Percentiles rank a stretch among this genome's conserved stretches.
phyloP scores from a whole-genome alignment of 176 grass and related monocot genomes.

The Paspalum vaginatum region DNA sequence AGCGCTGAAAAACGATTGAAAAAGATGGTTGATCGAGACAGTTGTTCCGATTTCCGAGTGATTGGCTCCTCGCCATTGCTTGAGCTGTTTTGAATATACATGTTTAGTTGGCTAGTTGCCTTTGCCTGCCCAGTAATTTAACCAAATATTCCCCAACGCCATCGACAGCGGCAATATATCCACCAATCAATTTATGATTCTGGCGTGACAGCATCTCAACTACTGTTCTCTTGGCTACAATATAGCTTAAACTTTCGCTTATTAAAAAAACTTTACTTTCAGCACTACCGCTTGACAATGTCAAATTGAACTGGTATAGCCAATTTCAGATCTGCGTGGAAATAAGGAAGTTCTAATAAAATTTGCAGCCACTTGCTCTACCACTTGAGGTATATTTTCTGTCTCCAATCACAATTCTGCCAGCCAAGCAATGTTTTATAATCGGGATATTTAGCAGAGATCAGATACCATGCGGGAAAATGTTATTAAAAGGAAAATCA shows the following conservation, averaged over 20 bases:
- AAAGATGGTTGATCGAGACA: slow-evolving; percentile 33
- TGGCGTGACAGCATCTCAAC: slow-evolving; percentile 6
- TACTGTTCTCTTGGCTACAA: not conserved
- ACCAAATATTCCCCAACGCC: slow-evolving; percentile 33
- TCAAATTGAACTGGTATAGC: not conserved
- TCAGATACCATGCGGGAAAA: not conserved
- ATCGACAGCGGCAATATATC: slow-evolving; percentile 27
- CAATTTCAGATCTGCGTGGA: not conserved
- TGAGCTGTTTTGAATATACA: slow-evolving; percentile 1
- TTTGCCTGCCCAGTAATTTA: slow-evolving; percentile 33
- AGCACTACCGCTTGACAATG: not conserved
- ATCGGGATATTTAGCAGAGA: not conserved
- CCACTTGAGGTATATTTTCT: not conserved
- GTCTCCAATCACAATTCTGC: slow-evolving; percentile 13
- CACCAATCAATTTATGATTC: not conserved
- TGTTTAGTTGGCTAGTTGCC: slow-evolving; percentile 22
- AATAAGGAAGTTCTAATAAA: not conserved
- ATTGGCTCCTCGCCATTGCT: slow-evolving; percentile 28
- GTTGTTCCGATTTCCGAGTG: not conserved
- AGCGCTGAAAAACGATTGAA: not conserved
- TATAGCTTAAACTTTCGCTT: too few relatives aligned
- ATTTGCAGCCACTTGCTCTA: not conserved
- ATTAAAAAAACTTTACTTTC: not conserved
- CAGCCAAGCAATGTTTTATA: not conserved
- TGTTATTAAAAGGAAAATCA: not conserved